Evolutionary conservation across 306 rosid genomes (phyloP).

Genomic region (Rosa lucieae): DNA sequence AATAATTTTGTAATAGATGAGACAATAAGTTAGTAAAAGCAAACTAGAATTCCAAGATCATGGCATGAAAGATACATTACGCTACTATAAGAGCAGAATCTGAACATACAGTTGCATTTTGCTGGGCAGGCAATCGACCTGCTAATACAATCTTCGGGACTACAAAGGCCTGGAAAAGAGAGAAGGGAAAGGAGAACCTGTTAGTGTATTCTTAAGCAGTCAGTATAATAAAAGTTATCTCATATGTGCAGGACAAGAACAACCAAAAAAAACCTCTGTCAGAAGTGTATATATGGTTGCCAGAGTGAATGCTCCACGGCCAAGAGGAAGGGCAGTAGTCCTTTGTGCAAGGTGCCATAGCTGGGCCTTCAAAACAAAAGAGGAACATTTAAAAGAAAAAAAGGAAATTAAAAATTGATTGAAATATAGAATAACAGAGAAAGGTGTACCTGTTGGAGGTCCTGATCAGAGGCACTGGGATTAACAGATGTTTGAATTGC

Average conservation of each 20-base stretch:
- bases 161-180: conserved; percentile 64
- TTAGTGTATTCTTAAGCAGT: conserved; percentile 14
- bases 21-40: background rate
- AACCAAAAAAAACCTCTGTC: conserved; percentile 64
- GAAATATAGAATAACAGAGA: conserved; percentile 6
- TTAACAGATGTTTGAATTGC: conserved; percentile 86
- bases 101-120: conserved; percentile 89
- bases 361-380: conserved; percentile 63
- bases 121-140: conserved; percentile 96
- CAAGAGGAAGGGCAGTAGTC: conserved; percentile 92
- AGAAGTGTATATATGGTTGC: conserved; percentile 93
- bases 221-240: conserved; percentile 12
- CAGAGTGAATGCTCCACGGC: conserved; percentile 98
- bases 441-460: conserved; percentile 84
- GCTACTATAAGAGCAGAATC: conserved; percentile 21
- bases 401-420: conserved; percentile 19
- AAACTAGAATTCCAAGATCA: background rate
- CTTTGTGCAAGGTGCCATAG: conserved; percentile 97
- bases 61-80: conserved; percentile 15
- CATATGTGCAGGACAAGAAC: conserved; percentile 15
- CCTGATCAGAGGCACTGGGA: conserved; percentile 95
- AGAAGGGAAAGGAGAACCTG: conserved; percentile 5
- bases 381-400: background rate
- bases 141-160: conserved; percentile 96
- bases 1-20: background rate